Evolutionary conservation across 306 rosid genomes (phyloP).

Genomic region (Canavalia gladiata): DNA sequence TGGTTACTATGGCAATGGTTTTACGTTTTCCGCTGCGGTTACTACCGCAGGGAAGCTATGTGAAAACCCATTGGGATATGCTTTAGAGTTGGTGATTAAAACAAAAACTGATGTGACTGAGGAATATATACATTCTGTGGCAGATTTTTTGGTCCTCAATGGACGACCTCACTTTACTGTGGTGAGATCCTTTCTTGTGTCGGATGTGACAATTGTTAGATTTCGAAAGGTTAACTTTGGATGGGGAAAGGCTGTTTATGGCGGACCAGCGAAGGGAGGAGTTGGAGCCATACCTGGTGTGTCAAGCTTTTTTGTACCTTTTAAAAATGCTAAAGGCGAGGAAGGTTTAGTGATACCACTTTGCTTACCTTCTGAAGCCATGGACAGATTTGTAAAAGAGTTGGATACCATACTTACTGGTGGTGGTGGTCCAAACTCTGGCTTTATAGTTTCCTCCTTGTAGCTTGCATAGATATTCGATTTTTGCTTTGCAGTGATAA

Average conservation of each 20-base stretch:
- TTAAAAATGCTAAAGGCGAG: no score
- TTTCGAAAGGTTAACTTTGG: constrained; percentile 66
- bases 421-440: no score
- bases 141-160: constrained; percentile 56
- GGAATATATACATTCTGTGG: constrained; percentile 69
- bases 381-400: constrained; percentile 58
- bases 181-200: constrained; percentile 56
- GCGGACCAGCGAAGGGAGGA: no score
- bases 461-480: no score
- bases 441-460: no score
- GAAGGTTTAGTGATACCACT: neutral
- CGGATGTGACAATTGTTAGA: constrained; percentile 65
- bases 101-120: constrained; percentile 60
- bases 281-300: no score
- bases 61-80: constrained; percentile 33
- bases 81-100: constrained; percentile 48
- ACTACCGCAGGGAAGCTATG: constrained; percentile 57
- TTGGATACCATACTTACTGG: neutral
- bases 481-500: no score
- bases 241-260: constrained; percentile 55
- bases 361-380: constrained; percentile 60
- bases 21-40: constrained; percentile 58
- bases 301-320: no score
- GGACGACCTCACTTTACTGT: constrained; percentile 47
- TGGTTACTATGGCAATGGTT: constrained; percentile 69